A percentile compares a stretch with the other conserved stretches of the same genome.
Conservation (phyloP, 805 yeast species). For the Candida sithepensis region DNA sequence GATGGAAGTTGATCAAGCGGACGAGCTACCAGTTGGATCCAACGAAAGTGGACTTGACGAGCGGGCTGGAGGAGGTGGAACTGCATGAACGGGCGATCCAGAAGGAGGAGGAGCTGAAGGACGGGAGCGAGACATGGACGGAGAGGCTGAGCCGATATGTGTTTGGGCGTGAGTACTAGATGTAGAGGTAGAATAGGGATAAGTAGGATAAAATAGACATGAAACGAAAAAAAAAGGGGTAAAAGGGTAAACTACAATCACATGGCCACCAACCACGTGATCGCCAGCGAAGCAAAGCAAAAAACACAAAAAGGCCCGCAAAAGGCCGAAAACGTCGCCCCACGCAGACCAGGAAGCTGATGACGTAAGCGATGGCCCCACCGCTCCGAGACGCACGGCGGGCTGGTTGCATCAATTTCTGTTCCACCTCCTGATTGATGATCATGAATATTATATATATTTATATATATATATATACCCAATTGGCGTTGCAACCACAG, state of each 20-base stretch:
- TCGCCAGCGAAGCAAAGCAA: not conserved
- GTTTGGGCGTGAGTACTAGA: conserved; percentile 9
- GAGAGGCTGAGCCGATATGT: conserved; percentile 6
- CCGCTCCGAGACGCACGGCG: no score
- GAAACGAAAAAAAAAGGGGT: not conserved
- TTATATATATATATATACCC: no score
- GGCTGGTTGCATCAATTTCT: no score
- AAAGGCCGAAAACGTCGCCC: no score
- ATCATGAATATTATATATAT: no score
- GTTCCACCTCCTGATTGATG: no score
- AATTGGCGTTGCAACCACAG: no score
- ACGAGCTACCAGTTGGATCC: conserved; percentile 33
- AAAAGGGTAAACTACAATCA: not conserved
- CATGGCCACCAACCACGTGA: no score
- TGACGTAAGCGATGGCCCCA: no score
- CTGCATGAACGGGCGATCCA: conserved; percentile 28
- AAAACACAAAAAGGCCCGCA: no score
- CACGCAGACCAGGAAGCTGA: no score
- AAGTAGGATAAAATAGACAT: not conserved
- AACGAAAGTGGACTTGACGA: conserved; percentile 34
- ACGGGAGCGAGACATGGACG: conserved; percentile 1
- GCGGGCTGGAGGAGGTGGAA: conserved; percentile 39
- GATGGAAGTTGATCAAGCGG: conserved; percentile 36
- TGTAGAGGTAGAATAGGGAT: not conserved
- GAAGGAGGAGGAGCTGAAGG: conserved; percentile 5